Percentiles rank a stretch among this genome's conserved stretches.
phyloP scores from a whole-genome alignment of 495 filamentous ascomycete species.

The Thozetella sp. region DNA sequence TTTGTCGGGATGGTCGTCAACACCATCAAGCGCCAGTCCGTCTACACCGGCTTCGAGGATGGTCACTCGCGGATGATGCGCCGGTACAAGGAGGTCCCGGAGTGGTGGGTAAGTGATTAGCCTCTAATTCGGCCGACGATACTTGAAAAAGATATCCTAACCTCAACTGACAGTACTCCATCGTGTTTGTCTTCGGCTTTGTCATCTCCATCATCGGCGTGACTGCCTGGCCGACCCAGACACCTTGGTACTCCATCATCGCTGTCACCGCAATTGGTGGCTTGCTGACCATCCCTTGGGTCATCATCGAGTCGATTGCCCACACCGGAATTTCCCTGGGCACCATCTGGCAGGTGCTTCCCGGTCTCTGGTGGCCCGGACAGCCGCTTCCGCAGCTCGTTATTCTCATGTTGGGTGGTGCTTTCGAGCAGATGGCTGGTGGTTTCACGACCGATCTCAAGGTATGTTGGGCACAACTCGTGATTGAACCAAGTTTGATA shows the following conservation, averaged over 20 bases:
- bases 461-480: no score
- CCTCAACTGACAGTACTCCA: not conserved
- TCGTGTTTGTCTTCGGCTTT: not conserved
- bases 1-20: constrained; percentile 3
- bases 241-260: not conserved
- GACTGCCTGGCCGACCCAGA: not conserved
- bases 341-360: not conserved
- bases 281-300: constrained; percentile 1
- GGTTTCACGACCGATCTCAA: not conserved
- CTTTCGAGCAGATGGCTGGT: not conserved
- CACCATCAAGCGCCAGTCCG: not conserved
- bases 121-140: not conserved
- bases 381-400: not conserved
- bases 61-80: not conserved
- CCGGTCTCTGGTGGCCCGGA: not conserved
- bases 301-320: constrained; percentile 1
- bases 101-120: not conserved
- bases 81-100: constrained; percentile 1
- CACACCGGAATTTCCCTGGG: not conserved
- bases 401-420: constrained; percentile 2
- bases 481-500: no score
- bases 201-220: not conserved
- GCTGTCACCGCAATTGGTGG: constrained; percentile 1
- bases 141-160: not conserved
- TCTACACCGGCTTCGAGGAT: constrained; percentile 1